Conservation (phyloP, 768 basidiomycete species). For the Cyathus striatus region DNA sequence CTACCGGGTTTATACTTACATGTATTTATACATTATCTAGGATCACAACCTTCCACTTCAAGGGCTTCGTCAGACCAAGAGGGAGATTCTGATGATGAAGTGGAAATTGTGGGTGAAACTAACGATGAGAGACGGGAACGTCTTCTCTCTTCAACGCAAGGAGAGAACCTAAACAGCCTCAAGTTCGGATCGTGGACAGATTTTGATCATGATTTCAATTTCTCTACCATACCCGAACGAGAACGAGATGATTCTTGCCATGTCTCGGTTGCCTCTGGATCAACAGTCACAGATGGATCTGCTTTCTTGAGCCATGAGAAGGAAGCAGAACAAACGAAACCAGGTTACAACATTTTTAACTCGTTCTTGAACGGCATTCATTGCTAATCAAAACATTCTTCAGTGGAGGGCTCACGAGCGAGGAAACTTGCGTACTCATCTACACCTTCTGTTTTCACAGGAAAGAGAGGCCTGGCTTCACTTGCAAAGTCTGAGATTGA, state of each 20-base stretch:
- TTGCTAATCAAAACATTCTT: neutral
- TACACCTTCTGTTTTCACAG: no score
- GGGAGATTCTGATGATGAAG: constrained; percentile 24
- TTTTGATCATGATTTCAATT: constrained; percentile 48
- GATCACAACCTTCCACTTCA: neutral
- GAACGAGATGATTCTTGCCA: constrained; percentile 11
- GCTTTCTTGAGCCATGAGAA: constrained; percentile 5
- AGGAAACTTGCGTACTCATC: no score
- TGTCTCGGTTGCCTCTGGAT: constrained; percentile 27
- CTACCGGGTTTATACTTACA: neutral
- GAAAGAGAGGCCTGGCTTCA: no score
- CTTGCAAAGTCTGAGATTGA: constrained; percentile 38
- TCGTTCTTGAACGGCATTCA: no score
- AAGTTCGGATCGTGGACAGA: constrained; percentile 37
- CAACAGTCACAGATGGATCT: constrained; percentile 15
- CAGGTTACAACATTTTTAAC: no score
- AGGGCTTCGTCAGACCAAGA: neutral
- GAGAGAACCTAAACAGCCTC: constrained; percentile 32
- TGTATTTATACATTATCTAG: neutral
- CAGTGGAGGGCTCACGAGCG: constrained; percentile 1
- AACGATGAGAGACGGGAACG: constrained; percentile 45
- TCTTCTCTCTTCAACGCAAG: constrained; percentile 42
- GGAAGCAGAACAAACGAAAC: constrained; percentile 5
- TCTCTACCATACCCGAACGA: constrained; percentile 10
- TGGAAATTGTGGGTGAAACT: constrained; percentile 34